Percentiles rank a stretch among this genome's conserved stretches.
Conservation (phyloP, 164 flowering plant species). For the Euptelea pleiosperma region DNA sequence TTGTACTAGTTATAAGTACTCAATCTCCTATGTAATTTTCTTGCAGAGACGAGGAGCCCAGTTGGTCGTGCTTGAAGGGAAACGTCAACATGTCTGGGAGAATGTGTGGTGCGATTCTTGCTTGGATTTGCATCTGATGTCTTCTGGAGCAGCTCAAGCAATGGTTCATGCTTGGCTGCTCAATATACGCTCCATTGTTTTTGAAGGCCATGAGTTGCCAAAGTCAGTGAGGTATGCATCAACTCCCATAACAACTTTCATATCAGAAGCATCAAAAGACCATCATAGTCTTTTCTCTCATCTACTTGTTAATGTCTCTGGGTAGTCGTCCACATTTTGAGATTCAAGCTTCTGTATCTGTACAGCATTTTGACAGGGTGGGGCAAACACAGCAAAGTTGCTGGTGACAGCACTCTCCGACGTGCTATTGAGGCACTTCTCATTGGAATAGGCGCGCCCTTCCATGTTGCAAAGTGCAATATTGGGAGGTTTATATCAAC, state of each 20-base stretch:
- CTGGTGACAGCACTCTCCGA: slow-evolving; percentile 80
- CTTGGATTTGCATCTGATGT: slow-evolving; percentile 95
- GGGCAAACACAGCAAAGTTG: slow-evolving; percentile 98
- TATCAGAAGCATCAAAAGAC: too few species aligned
- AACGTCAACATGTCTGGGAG: slow-evolving; percentile 83
- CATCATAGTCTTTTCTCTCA: too few species aligned
- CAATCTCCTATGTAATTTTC: slow-evolving; percentile 2
- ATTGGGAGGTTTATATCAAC: slow-evolving; percentile 80
- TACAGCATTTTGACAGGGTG: slow-evolving; percentile 95
- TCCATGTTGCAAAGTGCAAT: slow-evolving; percentile 73
- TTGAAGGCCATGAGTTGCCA: slow-evolving; percentile 80
- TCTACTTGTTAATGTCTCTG: too few species aligned
- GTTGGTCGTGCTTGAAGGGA: slow-evolving; percentile 92
- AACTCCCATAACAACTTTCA: background rate
- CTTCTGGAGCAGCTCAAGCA: slow-evolving; percentile 97
- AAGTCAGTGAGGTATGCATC: slow-evolving; percentile 59
- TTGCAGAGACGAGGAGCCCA: slow-evolving; percentile 88
- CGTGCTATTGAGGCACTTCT: slow-evolving; percentile 78
- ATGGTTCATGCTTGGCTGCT: slow-evolving; percentile 98
- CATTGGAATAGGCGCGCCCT: slow-evolving; percentile 79
- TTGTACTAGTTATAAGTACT: background rate
- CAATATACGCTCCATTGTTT: slow-evolving; percentile 72
- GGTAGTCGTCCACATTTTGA: background rate
- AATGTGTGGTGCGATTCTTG: slow-evolving; percentile 82
- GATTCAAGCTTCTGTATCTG: slow-evolving; percentile 10